Base-by-base conservation (phyloP, 2,329 filamentous ascomycete species). In the Cryphonectria parasitica region DNA sequence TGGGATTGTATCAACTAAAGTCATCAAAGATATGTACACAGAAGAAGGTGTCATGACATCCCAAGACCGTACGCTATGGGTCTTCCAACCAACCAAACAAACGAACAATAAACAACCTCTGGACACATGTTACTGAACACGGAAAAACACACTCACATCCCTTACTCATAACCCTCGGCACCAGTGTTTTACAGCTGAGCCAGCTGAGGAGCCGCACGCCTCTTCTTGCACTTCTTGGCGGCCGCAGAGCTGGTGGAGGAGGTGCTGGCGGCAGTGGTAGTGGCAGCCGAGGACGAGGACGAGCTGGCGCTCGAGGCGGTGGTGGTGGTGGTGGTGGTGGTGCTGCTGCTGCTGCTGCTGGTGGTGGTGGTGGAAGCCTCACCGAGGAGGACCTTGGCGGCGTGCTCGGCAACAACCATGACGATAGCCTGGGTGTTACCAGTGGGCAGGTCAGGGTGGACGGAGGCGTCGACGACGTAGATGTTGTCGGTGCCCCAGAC, bases 391-490 rank as follows among this genome's bases (percentile, higher is more conserved):
- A 65, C 64, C 66, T 71, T 78, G 58, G 77, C 74, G 3, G 82
- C 82, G 41, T 78, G 78, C 76, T 83, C 82, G 15, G 82, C 77
- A 2, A 77, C 80, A 17, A 80, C 77, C 28, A 83, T 79, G 63
- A 83, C 80, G 73, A 82, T 82, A 11, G 80, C 75, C 28, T 80
- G 79, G 0, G 89, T 89, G 77, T 92, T 92, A 43, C 88, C 88
- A 3, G 88, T 87, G 28, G 88, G 84, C 64, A 90, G 85, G 71
- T 89, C 89, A 0, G 89, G 89, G 81, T 90, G 90, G 75, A 91
- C 88, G 68, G 84, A 85, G 6, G 86, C 88, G 75, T 91, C 89
- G 15, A 90, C 85, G 17, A 90, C 86, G 75, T 88, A 89, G 54
- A 90, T 80, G 78, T 90, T 90, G 75, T 89, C 85, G 0, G 86